Evolutionary conservation across 352 stramenopile species (phyloP), one percentile per base, ranked within the genome.

Genomic region (Phytopythium cucurbitacearum): DNA sequence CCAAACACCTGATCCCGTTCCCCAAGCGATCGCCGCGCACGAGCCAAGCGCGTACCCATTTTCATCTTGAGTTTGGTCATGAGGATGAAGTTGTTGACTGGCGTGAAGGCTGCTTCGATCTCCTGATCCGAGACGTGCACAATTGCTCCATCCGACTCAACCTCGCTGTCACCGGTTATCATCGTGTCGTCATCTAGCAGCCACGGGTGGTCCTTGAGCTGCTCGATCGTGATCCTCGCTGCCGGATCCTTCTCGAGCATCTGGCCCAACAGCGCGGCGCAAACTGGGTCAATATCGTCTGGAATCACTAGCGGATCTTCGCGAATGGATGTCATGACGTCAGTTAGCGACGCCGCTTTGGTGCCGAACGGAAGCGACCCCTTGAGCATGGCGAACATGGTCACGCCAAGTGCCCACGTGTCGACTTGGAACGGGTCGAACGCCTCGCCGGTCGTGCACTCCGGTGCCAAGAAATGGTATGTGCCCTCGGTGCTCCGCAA

Each of bases 391-490:
- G 67, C 76, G 49, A 76, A 93, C 57, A 94, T 81, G 4, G 82
- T 94, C 16, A 93, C 79, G 15, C 83, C 87, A 3, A 93, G 52
- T 0, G 87, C 82, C 87, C 87, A 96, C 16, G 92, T 77, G 51
- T 96, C 87, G 9, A 91, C 87, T 15, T 76, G 64, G 43, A 77
- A 90, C 21, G 84, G 79, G 44, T 88, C 80, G 62, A 87, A 94
- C 38, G 76, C 71, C 1, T 91, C 63, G 4, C 83, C 85, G 0
- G 70, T 87, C 4, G 84, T 91, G 57, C 79, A 91, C 59, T 96
- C 86, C 0, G 86, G 86, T 0, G 77, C 85, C 6, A 94, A 68
- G 40, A 94, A 96, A 56, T 91, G 79, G 51, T 94, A 94, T n/a
- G 86, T 94, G 42, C 86, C 86, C 59, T 90, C 84, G 0, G 86